These are phyloP conservation scores for Hansenula lynferdii DNA, from an alignment of 1,139 yeast species.

Conservation along the genomic window DNA sequence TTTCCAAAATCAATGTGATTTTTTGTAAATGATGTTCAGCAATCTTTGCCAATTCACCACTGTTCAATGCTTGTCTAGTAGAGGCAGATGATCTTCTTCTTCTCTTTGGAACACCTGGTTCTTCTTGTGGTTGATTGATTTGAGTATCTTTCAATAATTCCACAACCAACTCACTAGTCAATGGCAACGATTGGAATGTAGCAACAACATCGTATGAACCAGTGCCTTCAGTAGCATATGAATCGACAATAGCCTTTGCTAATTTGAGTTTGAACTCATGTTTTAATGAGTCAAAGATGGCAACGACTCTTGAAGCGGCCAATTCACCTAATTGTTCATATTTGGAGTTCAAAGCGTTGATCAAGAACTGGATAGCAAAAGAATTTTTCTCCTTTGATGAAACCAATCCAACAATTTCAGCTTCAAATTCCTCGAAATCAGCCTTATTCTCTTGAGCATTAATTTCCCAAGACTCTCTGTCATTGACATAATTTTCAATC, in stretches of 20 bases:
- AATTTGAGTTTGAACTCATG: conserved; percentile 53
- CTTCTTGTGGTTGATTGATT: conserved; percentile 32
- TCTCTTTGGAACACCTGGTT: conserved; percentile 50
- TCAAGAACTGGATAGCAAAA: conserved; percentile 58
- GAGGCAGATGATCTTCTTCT: conserved; percentile 77
- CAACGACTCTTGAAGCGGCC: conserved; percentile 47
- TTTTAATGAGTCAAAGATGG: conserved; percentile 52
- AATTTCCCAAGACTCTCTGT: conserved; percentile 39
- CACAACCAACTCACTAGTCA: conserved; percentile 42
- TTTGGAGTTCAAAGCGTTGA: conserved; percentile 44
- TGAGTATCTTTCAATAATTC: conserved; percentile 46
- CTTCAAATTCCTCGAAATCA: conserved; percentile 48
- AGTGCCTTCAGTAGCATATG: conserved; percentile 36
- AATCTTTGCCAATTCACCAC: conserved; percentile 55
- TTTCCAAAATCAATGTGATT: conserved; percentile 74
- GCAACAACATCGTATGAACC: conserved; percentile 50
- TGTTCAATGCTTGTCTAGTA: conserved; percentile 69
- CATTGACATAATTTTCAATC: conserved; percentile 35
- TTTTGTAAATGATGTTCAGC: conserved; percentile 78
- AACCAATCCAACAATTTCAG: conserved; percentile 49
- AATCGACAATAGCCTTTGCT: conserved; percentile 56
- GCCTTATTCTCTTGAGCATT: conserved; percentile 45
- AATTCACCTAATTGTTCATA: conserved; percentile 45
- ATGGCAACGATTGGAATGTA: conserved; percentile 43
- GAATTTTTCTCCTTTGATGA: conserved; percentile 52